Base-by-base conservation (phyloP, 2,329 filamentous ascomycete species). In the Mycosphaerella arachidis region DNA sequence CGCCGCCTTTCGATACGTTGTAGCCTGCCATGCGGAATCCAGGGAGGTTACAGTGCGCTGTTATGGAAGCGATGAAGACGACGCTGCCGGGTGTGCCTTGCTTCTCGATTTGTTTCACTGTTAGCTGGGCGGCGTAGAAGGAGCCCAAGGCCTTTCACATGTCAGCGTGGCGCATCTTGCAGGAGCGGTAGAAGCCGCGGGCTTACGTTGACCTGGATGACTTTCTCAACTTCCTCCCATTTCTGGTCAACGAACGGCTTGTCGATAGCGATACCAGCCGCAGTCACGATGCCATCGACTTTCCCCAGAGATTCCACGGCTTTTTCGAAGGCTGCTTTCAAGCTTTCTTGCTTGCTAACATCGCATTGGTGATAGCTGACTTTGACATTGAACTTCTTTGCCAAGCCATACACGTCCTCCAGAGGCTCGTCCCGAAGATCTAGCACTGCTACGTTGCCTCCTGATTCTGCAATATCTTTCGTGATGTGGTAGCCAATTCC, bases 361-460 rank as follows among this genome's bases (percentile, higher is more conserved):
- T 80, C 77, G 46, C 76, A 76, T 45, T 64, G 63, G 46, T 65
- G 64, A 56, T 73, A 71, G 9, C 55, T 52, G 13, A 66, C 62
- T 72, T 86, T 85, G 48, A 92, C 86, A 2, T 84, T 84, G 66
- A 86, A 90, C 24, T 82, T 81, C 68, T 83, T 79, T 29, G 64
- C 64, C 20, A 71, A 58, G 29, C 63, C 62, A 40, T 67, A 64
- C 16, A 71, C 68, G 29, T 66, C 66, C 57, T 67, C 60, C 5
- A 65, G 58, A 35, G 69, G 68, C 24, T 64, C 63, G 1, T 65
- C 56, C 68, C 84, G 84, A 50, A 91, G 86, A 29, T 84, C 83
- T 16, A 83, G 79, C 12, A 85, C 71, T 12, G 86, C 86, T 66
- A 86, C 83, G 69, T 83, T 81, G 59, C 67, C 68, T n/a, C 68